These are phyloP conservation scores for Chlorella vulgaris DNA, from an alignment of 139 green algal species.

Conservation along the genomic window DNA sequence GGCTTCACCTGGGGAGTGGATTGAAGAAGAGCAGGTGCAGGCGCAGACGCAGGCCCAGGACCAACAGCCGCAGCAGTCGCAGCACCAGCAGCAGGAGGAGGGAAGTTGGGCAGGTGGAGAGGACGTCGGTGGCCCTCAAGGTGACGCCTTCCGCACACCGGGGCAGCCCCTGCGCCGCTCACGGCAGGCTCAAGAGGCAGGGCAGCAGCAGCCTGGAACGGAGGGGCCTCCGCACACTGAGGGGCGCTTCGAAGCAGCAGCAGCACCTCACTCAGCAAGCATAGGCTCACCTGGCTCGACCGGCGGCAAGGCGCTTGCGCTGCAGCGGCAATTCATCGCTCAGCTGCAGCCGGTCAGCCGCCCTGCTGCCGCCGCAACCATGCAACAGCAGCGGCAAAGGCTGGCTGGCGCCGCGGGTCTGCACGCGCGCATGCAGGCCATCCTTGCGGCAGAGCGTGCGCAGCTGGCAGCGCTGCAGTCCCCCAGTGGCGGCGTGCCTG, in stretches of 20 bases:
- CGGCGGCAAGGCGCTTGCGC: background rate
- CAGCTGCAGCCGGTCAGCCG: constrained; percentile 28
- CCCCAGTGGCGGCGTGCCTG: background rate
- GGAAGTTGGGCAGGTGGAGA: background rate
- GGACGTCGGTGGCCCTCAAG: too few relatives aligned
- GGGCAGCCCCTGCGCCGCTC: constrained; percentile 5
- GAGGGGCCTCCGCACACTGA: background rate
- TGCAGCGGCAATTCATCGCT: constrained; percentile 31
- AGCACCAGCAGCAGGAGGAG: background rate
- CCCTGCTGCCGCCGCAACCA: background rate
- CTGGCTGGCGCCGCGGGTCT: constrained; percentile 10
- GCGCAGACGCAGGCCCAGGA: background rate
- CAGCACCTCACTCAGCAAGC: too few relatives aligned
- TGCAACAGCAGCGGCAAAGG: constrained; percentile 24
- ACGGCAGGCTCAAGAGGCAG: background rate
- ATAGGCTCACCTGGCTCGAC: background rate
- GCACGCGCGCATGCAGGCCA: constrained; percentile 26
- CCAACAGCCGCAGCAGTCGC: background rate
- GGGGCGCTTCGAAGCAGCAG: background rate
- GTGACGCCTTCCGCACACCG: constrained; percentile 6
- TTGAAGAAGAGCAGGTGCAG: background rate
- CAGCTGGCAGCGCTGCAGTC: background rate
- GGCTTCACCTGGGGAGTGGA: background rate
- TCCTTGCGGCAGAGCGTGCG: constrained; percentile 15
- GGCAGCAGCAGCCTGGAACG: background rate